These are phyloP conservation scores for Rosellinia necatrix DNA, from an alignment of 2,329 filamentous ascomycete species.

Conservation along the genomic window DNA sequence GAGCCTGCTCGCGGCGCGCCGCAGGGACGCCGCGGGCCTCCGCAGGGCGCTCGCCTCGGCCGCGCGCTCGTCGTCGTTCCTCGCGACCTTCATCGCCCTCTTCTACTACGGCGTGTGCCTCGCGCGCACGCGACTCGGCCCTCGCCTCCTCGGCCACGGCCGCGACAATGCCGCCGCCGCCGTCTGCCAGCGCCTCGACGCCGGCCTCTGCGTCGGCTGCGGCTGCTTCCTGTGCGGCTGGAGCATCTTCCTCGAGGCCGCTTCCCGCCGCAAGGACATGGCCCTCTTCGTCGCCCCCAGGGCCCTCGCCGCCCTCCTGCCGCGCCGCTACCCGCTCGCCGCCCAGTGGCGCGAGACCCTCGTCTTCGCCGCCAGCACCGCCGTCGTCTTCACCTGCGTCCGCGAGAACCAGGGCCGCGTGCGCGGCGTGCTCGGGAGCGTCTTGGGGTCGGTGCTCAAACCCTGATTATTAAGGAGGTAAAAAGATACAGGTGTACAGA, in stretches of 20 bases:
- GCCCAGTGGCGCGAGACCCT: conserved; percentile 70
- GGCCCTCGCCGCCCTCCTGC: conserved; percentile 75
- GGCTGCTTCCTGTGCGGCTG: conserved; percentile 80
- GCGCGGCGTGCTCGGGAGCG: conserved; percentile 68
- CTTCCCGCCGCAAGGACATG: conserved; percentile 71
- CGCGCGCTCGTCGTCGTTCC: conserved; percentile 73
- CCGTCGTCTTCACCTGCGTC: conserved; percentile 71
- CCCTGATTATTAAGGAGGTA: conserved; percentile 29
- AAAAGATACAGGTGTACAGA: neutral
- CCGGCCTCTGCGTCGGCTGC: conserved; percentile 69
- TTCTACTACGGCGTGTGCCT: conserved; percentile 90
- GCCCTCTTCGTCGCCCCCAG: conserved; percentile 80
- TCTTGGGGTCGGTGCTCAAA: conserved; percentile 58
- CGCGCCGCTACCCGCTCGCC: conserved; percentile 66
- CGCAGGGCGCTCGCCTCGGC: conserved; percentile 61
- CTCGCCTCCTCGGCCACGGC: conserved; percentile 65
- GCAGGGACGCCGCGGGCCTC: conserved; percentile 52
- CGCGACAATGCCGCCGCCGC: too few relatives aligned
- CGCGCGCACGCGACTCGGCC: conserved; percentile 73
- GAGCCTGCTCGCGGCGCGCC: conserved; percentile 64
- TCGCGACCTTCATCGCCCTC: conserved; percentile 75
- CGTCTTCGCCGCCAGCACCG: conserved; percentile 69
- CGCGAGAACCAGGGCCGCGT: conserved; percentile 66
- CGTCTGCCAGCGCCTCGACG: conserved; percentile 58
- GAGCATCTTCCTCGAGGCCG: conserved; percentile 76